Conservation (phyloP, 345 rosid genomes). For the Passiflora organensis region DNA sequence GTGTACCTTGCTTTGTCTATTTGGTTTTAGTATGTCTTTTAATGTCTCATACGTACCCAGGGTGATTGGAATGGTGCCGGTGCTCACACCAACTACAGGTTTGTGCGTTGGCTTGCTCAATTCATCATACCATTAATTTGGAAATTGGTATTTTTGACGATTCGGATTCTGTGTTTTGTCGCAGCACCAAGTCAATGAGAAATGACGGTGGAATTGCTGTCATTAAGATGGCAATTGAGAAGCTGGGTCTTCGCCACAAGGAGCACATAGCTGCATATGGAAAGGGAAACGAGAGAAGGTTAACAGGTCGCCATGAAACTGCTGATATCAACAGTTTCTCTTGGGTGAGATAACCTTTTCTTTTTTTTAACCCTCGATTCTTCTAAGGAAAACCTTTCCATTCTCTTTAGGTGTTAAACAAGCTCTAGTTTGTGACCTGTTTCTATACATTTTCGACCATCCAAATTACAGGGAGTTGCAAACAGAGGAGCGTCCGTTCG, state of each 20-base stretch:
- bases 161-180: no score
- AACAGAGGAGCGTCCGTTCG: conserved; percentile 83
- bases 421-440: background rate
- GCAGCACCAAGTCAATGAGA: conserved; percentile 83
- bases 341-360: conserved; percentile 41
- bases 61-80: conserved; percentile 98
- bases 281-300: conserved; percentile 68
- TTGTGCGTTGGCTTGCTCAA: background rate
- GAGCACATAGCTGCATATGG: conserved; percentile 80
- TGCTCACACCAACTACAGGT: conserved; percentile 91
- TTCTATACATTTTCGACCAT: background rate
- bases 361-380: background rate
- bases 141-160: no score
- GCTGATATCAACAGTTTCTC: conserved; percentile 71
- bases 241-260: conserved; percentile 62
- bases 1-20: background rate
- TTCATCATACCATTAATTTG: no score
- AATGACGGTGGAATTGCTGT: conserved; percentile 54
- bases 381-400: background rate
- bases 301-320: conserved; percentile 80
- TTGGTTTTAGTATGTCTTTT: no score
- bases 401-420: background rate
- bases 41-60: no score
- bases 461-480: conserved; percentile 55
- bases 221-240: conserved; percentile 72